Base-by-base conservation (phyloP, 345 rosid genomes). In the Eucalyptus polyanthemos region DNA sequence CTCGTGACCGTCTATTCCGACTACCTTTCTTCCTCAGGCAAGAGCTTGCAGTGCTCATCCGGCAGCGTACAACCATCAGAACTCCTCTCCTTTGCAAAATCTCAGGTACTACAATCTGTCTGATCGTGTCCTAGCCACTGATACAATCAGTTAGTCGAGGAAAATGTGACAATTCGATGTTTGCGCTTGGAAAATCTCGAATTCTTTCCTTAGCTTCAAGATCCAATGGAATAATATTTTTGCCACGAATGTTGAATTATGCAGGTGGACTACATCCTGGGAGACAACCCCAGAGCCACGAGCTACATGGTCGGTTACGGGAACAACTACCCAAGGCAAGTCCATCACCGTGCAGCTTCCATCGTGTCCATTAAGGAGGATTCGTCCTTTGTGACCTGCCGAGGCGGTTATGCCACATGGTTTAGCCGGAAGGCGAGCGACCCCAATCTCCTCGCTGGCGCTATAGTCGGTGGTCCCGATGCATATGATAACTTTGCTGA, bases 231-330 rank as follows among this genome's bases (percentile, higher is more conserved):
- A 76, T 15, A 51, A 51, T 37, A 80, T 5, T 80, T 53, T 11
- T 1, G 3, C 29, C 47, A 13, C 3, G 37, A 45, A 29, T 51
- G 53, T 40, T 16, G 29, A n/a, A 31, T 72, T 53, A 24, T 54
- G 89, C 90, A 97, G 97, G 97, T 96, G 62, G 99, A 98, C 89
- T 98, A 98, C 90, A 94, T 98, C 88, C 98, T 98, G 76, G 99
- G 99, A 47, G 99, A 98, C 92, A 98, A 98, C 91, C 99, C 99
- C 2, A 94, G 98, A 91, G 99, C 97, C 22, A 98, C 98, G 10
- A 97, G 99, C 87, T 98, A 98, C 90, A 96, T 98, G 99, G 99
- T 98, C 58, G 99, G 99, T 1, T 98, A 97, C 83, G 99, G 99
- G 50, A 96, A 94, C 95, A 97, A 97, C 90, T 98, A 93, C 90